A percentile compares a stretch with the other conserved stretches of the same genome.
Evolutionary conservation across 202 grass and related monocot genomes (phyloP).

Genomic region (Digitaria exilis): DNA sequence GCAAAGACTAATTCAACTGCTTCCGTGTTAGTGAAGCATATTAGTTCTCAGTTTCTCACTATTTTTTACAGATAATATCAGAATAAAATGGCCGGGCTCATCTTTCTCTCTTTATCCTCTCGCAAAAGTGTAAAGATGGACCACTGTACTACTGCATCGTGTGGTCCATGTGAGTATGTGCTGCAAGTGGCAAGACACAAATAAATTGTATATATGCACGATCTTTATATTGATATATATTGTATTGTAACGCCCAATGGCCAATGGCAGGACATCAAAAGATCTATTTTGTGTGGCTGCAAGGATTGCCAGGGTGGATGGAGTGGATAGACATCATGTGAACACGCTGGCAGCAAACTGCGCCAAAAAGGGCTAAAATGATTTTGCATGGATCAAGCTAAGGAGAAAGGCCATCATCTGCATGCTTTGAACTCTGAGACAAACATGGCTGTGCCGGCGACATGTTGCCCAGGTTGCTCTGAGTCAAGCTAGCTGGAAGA

Average conservation of each 20-base stretch:
- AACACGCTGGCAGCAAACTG: background rate
- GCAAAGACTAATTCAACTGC: background rate
- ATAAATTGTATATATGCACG: background rate
- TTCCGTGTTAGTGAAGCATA: too few relatives aligned
- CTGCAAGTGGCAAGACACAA: constrained; percentile 16
- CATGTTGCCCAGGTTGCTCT: background rate
- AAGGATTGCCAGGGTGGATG: constrained; percentile 21
- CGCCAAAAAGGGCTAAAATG: constrained; percentile 32
- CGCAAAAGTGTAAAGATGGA: constrained; percentile 22
- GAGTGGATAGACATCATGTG: constrained; percentile 16
- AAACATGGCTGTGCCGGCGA: background rate
- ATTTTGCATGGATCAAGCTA: constrained; percentile 12
- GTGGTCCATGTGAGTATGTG: constrained; percentile 20
- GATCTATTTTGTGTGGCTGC: constrained; percentile 47
- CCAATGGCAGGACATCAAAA: constrained; percentile 38
- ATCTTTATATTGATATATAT: background rate
- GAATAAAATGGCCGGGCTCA: background rate
- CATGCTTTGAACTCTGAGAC: background rate
- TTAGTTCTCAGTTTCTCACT: too few relatives aligned
- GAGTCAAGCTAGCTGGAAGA: background rate
- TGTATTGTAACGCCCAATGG: background rate
- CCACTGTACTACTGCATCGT: background rate
- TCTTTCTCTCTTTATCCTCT: background rate
- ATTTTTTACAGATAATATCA: too few relatives aligned
- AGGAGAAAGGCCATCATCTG: background rate